These are phyloP conservation scores for Paragyromitra xinjiangensis DNA, from an alignment of 495 filamentous ascomycete species.

Conservation along the genomic window DNA sequence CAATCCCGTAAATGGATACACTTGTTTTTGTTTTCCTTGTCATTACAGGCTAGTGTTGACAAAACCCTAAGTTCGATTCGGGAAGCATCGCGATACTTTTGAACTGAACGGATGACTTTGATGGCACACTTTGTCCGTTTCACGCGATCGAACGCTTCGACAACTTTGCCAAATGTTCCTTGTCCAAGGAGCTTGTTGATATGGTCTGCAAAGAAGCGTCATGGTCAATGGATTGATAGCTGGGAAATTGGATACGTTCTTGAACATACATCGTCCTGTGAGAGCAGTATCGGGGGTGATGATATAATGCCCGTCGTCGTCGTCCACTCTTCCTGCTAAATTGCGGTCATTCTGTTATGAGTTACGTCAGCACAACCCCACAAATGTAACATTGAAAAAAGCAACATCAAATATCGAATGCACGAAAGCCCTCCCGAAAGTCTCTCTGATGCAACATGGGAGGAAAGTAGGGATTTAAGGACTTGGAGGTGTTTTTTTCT, in stretches of 20 bases:
- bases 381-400: constrained; percentile 36
- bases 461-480: constrained; percentile 35
- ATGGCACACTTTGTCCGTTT: constrained; percentile 83
- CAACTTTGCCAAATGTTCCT: constrained; percentile 97
- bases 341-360: constrained; percentile 46
- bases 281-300: constrained; percentile 82
- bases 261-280: constrained; percentile 84
- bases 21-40: constrained; percentile 89
- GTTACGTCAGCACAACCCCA: constrained; percentile 47
- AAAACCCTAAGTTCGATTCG: constrained; percentile 93
- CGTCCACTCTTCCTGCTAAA: constrained; percentile 74
- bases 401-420: constrained; percentile 24
- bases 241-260: constrained; percentile 29
- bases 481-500: constrained; percentile 59
- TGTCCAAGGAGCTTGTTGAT: constrained; percentile 90
- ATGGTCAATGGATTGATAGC: constrained; percentile 56
- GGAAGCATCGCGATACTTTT: constrained; percentile 97
- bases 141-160: constrained; percentile 83
- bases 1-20: constrained; percentile 97
- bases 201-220: constrained; percentile 68
- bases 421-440: constrained; percentile 3
- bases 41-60: constrained; percentile 87
- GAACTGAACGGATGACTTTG: constrained; percentile 97
- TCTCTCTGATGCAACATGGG: constrained; percentile 10
- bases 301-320: constrained; percentile 96